Percentiles rank a stretch among this genome's conserved stretches.
Evolutionary conservation across 2,329 filamentous ascomycete species (phyloP).

Genomic region (Fusarium sp.): DNA sequence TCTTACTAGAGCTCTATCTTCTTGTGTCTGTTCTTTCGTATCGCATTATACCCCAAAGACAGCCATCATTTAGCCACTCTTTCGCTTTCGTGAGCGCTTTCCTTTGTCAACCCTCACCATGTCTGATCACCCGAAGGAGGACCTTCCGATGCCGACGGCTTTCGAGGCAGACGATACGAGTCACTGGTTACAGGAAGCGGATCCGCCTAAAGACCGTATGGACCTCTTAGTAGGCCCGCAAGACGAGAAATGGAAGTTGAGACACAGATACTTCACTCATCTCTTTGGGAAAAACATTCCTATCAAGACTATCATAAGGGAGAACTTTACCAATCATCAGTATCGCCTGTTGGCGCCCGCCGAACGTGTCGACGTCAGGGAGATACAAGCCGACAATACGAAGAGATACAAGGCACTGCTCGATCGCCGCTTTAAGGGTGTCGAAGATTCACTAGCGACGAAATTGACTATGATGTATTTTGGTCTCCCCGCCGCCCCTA

Average conservation of each 20-base stretch:
- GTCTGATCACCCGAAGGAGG: not conserved
- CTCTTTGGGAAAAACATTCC: slow-evolving; percentile 43
- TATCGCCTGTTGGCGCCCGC: slow-evolving; percentile 49
- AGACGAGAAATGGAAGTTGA: slow-evolving; percentile 41
- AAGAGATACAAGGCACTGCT: slow-evolving; percentile 49
- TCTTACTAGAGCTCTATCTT: not conserved
- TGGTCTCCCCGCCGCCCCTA: slow-evolving; percentile 59
- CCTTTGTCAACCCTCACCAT: not conserved
- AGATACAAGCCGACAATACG: slow-evolving; percentile 50
- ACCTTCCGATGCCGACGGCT: not conserved
- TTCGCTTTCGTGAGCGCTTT: not conserved
- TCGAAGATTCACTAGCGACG: slow-evolving; percentile 49
- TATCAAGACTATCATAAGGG: slow-evolving; percentile 50
- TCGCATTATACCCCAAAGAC: slow-evolving; percentile 14
- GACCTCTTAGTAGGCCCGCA: slow-evolving; percentile 44
- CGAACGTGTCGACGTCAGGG: slow-evolving; percentile 45
- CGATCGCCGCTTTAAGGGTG: slow-evolving; percentile 47
- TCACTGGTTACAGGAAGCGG: not conserved
- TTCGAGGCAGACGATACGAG: not conserved
- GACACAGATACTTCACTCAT: slow-evolving; percentile 48
- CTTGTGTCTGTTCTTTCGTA: not conserved
- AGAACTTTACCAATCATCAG: slow-evolving; percentile 53
- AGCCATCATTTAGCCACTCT: not conserved
- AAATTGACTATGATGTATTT: slow-evolving; percentile 62
- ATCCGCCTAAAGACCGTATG: slow-evolving; percentile 21